Conservation (phyloP, 192 early-diverging fungal species). For the Mortierella antarctica region DNA sequence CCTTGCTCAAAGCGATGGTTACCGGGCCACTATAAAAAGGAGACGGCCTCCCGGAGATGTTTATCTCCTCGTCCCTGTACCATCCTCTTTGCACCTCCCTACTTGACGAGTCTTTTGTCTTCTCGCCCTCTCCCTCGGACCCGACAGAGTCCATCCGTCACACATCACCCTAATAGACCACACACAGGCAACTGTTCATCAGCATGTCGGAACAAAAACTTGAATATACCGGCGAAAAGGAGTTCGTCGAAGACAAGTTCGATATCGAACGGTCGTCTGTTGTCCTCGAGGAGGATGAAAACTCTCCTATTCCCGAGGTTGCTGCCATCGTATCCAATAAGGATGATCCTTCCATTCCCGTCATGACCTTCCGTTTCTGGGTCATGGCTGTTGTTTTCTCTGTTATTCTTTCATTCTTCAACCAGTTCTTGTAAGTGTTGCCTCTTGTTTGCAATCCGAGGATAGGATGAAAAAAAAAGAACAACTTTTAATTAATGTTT, state of each 20-base stretch:
- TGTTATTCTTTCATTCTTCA: conserved; percentile 34
- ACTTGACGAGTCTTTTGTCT: background rate
- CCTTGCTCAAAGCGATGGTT: background rate
- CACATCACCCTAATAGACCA: background rate
- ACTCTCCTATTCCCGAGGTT: conserved; percentile 48
- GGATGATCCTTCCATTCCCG: conserved; percentile 57
- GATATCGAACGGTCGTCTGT: conserved; percentile 28
- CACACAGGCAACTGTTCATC: background rate
- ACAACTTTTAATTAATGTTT: background rate
- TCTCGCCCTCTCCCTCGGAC: background rate
- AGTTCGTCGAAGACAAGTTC: conserved; percentile 15
- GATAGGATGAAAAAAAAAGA: background rate
- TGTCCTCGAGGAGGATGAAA: conserved; percentile 40
- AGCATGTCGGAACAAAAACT: conserved; percentile 21
- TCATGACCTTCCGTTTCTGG: conserved; percentile 63
- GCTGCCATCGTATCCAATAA: conserved; percentile 47
- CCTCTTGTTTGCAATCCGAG: too few relatives aligned
- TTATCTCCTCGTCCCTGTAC: conserved; percentile 25
- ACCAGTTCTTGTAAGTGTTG: conserved; percentile 40
- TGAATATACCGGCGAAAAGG: conserved; percentile 20
- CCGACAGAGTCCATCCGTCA: background rate
- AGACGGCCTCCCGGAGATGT: background rate
- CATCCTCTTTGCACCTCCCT: conserved; percentile 1
- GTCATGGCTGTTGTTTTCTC: conserved; percentile 55
- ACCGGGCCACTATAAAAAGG: conserved; percentile 3